A percentile compares a stretch with the other conserved stretches of the same genome.
Conservation (phyloP, 495 filamentous ascomycete genomes). For the Daldinia concentrica region DNA sequence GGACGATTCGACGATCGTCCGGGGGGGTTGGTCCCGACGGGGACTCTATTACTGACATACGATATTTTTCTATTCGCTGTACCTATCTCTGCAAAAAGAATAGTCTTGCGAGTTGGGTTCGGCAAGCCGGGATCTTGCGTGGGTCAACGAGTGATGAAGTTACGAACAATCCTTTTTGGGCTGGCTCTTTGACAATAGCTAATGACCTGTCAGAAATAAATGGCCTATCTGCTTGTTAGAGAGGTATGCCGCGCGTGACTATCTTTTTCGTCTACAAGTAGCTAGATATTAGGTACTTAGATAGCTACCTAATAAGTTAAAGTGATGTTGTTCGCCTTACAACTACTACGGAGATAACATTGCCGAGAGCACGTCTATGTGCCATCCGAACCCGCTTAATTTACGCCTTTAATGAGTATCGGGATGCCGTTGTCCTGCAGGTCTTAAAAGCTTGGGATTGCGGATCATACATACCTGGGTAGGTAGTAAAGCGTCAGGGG, state of each 20-base stretch:
- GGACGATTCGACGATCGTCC: background rate
- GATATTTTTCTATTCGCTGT: background rate
- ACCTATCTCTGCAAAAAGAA: background rate
- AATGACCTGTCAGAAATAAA: conserved; percentile 16
- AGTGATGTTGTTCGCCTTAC: background rate
- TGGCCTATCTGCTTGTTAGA: background rate
- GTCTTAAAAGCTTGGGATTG: conserved; percentile 11
- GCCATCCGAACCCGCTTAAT: background rate
- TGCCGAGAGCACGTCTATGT: background rate
- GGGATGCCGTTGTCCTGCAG: conserved; percentile 1
- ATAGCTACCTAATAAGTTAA: background rate
- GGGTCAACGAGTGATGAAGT: background rate
- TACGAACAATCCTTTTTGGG: conserved; percentile 1
- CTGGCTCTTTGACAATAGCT: background rate
- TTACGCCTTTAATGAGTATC: background rate
- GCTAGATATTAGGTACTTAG: background rate
- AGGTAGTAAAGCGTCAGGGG: conserved; percentile 24
- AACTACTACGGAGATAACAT: background rate
- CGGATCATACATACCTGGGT: background rate
- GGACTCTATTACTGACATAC: background rate
- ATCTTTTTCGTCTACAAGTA: conserved; percentile 1
- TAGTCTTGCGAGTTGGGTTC: background rate
- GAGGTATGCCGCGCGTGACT: conserved; percentile 4
- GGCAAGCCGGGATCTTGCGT: background rate
- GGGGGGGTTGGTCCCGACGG: background rate